Conservation (phyloP, 345 rosid species). For the Noccaea caerulescens region DNA sequence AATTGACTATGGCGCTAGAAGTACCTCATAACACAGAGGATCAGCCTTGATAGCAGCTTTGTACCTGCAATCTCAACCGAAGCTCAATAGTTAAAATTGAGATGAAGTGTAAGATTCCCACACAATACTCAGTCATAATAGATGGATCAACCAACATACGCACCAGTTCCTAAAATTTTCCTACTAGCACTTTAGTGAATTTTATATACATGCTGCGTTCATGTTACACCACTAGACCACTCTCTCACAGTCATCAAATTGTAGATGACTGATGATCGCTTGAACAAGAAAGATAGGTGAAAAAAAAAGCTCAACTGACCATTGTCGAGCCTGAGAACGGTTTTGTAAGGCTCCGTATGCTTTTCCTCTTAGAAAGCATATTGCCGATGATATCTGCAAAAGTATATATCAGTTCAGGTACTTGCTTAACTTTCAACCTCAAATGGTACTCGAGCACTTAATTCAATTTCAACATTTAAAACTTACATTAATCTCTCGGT, state of each 20-base stretch:
- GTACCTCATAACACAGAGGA: constrained; percentile 97
- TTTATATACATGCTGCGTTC: background rate
- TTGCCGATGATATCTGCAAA: constrained; percentile 83
- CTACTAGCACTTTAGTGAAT: background rate
- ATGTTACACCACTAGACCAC: background rate
- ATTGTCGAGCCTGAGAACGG: constrained; percentile 83
- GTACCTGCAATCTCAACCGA: constrained; percentile 59
- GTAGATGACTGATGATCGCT: constrained; percentile 4
- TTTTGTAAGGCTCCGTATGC: constrained; percentile 93
- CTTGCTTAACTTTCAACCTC: constrained; percentile 19
- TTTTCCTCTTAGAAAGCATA: constrained; percentile 92
- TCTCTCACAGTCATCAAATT: background rate
- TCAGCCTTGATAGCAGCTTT: constrained; percentile 98
- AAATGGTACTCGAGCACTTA: background rate
- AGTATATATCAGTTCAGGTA: constrained; percentile 1
- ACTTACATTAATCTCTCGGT: constrained; percentile 88
- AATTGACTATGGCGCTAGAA: constrained; percentile 20
- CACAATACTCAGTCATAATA: constrained; percentile 5
- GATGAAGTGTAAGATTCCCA: constrained; percentile 10
- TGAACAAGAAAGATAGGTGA: constrained; percentile 11
- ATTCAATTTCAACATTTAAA: background rate
- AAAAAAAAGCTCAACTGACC: constrained; percentile 50
- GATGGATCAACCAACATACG: constrained; percentile 4
- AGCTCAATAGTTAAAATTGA: background rate
- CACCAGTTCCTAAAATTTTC: constrained; percentile 13